Base-by-base conservation (phyloP, 208 protist species). In the Wallacemonas collosoma region DNA sequence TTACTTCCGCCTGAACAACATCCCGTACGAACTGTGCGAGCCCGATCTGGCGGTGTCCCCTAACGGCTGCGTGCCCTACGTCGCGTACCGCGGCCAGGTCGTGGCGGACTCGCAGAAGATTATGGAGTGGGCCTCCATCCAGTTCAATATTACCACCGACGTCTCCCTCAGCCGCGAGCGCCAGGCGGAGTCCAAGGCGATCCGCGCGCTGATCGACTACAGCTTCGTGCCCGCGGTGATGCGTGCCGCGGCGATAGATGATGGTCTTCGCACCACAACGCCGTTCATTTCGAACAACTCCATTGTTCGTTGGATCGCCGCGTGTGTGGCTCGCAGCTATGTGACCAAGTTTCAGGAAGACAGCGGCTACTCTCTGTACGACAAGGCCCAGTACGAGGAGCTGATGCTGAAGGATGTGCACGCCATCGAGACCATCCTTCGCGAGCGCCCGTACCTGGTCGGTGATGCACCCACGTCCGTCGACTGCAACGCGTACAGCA, bases 1-100 rank as follows among this genome's bases (percentile, higher is more conserved):
- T n/a, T 77, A 67, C 68, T 55, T 77, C 39, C 73, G 73, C 47
- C 26, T 72, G 39, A 44, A 63, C 48, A 72, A 72, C 11, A 66
- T 77, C 35, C 73, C 73, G 8, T 77, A 77, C 44, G 57, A 72
- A 51, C 3, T 65, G n/a, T 65, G 60, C 60, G 60, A 65, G 45
- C 41, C 60, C n/a, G 60, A 65, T n/a, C 60, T 65, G 40, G 39
- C 38, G 47, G 67, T 43, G 14, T 77, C 73, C 2, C 73, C 73
- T 17, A 77, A 63, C 58, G 73, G 58, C n/a, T 67, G 73, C 48
- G 57, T 77, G 43, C 73, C 73, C 36, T 77, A 68, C 68, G 26
- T 77, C 1, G 65, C 63, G 12, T 51, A 72, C 66, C 44, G 50
- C 39, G 58, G 66, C 2, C 36, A 66, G 47, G 15, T 58, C 1